Percentiles rank a stretch among this genome's conserved stretches.
Conservation (phyloP, 2,329 filamentous ascomycete genomes). For the Fusarium agapanthi region DNA sequence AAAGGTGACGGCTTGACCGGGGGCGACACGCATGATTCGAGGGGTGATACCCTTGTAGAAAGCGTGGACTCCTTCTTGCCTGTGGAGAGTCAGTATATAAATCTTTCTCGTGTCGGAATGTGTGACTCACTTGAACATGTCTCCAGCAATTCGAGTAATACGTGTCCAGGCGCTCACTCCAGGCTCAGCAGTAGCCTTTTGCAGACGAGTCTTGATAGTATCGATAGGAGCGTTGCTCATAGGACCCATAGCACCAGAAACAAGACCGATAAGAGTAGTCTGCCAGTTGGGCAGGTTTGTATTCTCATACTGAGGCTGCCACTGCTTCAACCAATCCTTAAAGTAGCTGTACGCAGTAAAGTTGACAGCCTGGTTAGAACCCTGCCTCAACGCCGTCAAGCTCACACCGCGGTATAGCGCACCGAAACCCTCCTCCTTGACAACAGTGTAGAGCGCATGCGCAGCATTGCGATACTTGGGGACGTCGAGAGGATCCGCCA, state of each 20-base stretch:
- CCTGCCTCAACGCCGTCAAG: conserved; percentile 91
- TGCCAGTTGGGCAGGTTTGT: conserved; percentile 83
- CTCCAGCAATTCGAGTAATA: conserved; percentile 79
- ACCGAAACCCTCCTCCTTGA: conserved; percentile 88
- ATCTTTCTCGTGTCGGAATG: rapidly evolving
- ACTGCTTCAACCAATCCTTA: conserved; percentile 77
- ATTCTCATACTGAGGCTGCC: conserved; percentile 74
- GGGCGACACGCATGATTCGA: conserved; percentile 95
- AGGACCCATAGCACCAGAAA: conserved; percentile 93
- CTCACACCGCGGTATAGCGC: conserved; percentile 94
- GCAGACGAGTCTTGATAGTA: conserved; percentile 96
- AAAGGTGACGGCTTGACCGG: conserved; percentile 84
- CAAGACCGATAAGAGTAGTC: conserved; percentile 88
- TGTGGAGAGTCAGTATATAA: conserved; percentile 46
- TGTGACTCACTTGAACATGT: conserved; percentile 78
- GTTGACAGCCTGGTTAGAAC: conserved; percentile 97
- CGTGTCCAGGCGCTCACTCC: conserved; percentile 83
- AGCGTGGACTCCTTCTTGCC: conserved; percentile 89
- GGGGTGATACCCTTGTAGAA: conserved; percentile 99
- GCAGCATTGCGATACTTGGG: conserved; percentile 98
- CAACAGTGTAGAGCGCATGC: conserved; percentile 82
- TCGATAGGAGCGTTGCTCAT: conserved; percentile 98
- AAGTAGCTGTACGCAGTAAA: conserved; percentile 98
- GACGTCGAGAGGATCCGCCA: conserved; percentile 94
- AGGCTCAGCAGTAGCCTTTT: conserved; percentile 84